A percentile compares a stretch with the other conserved stretches of the same genome.
Evolutionary conservation across 108 stramenopile genomes (phyloP).

Genomic region (Fistulifera solaris): DNA sequence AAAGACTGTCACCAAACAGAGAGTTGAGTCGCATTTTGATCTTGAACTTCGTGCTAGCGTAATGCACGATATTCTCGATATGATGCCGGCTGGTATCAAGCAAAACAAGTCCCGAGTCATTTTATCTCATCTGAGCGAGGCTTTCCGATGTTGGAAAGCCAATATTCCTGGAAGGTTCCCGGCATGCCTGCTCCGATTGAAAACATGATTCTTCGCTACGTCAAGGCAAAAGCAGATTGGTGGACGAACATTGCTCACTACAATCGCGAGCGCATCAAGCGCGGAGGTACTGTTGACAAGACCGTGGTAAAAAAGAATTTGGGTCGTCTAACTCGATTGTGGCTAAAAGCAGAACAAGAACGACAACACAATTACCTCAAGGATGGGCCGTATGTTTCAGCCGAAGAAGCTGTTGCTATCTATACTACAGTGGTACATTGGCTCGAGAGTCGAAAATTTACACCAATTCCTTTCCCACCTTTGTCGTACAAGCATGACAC

Average conservation of each 20-base stretch:
- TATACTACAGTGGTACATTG: conserved; percentile 99
- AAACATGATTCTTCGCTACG: conserved; percentile 99
- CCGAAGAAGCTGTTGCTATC: conserved; percentile 99
- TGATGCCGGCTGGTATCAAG: conserved; percentile 99
- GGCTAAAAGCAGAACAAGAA: conserved; percentile 99
- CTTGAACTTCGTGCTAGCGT: conserved; percentile 97
- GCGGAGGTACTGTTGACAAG: conserved; percentile 99
- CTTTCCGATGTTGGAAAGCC: conserved; percentile 99
- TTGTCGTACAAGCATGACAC: conserved; percentile 99
- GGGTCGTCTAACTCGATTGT: conserved; percentile 94
- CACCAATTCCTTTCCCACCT: conserved; percentile 98
- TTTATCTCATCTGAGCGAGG: conserved; percentile 94
- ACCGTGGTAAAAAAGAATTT: conserved; percentile 99
- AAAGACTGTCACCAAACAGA: conserved; percentile 98
- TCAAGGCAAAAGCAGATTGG: conserved; percentile 99
- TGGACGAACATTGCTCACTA: conserved; percentile 98
- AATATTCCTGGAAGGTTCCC: conserved; percentile 99
- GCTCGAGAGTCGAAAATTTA: conserved; percentile 98
- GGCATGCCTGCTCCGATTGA: conserved; percentile 99
- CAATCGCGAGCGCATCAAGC: conserved; percentile 98
- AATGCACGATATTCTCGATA: conserved; percentile 99
- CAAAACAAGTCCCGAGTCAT: conserved; percentile 98
- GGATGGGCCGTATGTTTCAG: conserved; percentile 96
- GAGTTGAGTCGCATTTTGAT: conserved; percentile 99
- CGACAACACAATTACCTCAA: conserved; percentile 99